Evolutionary conservation across 1,284 basidiomycete genomes (phyloP).

Genomic region (Neonothopanus nambi): DNA sequence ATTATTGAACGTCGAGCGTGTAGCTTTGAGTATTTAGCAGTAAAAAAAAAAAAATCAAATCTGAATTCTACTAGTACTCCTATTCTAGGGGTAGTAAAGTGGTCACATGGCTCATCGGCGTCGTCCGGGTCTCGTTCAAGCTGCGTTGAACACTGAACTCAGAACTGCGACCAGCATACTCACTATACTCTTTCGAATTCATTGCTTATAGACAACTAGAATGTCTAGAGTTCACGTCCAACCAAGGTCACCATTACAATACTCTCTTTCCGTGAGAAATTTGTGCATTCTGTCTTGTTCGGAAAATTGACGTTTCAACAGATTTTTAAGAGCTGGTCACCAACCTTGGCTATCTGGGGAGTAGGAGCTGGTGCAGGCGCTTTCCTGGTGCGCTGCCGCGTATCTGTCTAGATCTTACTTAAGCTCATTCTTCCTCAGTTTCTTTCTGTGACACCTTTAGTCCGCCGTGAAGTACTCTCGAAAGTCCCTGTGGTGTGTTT

Average conservation of each 20-base stretch:
- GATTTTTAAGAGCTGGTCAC: conserved; percentile 43
- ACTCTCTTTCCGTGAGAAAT: conserved; percentile 20
- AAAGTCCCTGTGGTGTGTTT: conserved; percentile 59
- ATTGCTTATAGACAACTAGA: conserved; percentile 4
- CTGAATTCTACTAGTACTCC: too few relatives aligned
- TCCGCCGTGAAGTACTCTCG: conserved; percentile 57
- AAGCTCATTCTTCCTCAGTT: conserved; percentile 34
- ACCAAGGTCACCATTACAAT: conserved; percentile 14
- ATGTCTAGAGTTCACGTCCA: conserved; percentile 17
- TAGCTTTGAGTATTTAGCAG: too few relatives aligned
- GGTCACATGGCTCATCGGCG: not conserved
- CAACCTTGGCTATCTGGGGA: conserved; percentile 67
- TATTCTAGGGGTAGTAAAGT: too few relatives aligned
- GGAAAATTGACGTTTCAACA: conserved; percentile 30
- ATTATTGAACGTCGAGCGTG: not conserved
- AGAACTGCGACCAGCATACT: too few relatives aligned
- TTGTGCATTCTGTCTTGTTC: not conserved
- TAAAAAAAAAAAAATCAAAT: too few relatives aligned
- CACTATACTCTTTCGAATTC: not conserved
- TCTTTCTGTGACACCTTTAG: conserved; percentile 67
- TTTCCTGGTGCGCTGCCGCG: conserved; percentile 54
- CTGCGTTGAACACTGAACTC: too few relatives aligned
- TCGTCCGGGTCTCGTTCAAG: conserved; percentile 2
- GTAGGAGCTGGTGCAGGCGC: conserved; percentile 63
- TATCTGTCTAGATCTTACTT: conserved; percentile 7